Conservation (phyloP, 2,329 filamentous ascomycete species). For the Apiospora sp. region DNA sequence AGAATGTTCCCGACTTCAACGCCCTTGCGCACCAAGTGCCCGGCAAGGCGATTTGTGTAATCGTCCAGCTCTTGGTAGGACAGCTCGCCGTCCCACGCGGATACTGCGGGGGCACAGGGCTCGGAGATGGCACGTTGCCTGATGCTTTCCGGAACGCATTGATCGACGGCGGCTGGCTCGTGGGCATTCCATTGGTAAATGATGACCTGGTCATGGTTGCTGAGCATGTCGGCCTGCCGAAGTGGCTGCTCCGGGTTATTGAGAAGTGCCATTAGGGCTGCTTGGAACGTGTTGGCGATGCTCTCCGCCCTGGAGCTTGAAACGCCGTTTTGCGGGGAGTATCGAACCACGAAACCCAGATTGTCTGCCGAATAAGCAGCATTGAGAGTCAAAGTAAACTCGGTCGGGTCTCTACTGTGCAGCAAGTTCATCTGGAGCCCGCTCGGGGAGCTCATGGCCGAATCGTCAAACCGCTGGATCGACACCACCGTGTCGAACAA, state of each 20-base stretch:
- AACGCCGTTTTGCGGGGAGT: conserved; percentile 24
- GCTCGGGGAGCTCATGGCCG: conserved; percentile 20
- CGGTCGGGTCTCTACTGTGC: conserved; percentile 24
- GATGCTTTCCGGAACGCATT: neutral
- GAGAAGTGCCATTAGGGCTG: conserved; percentile 23
- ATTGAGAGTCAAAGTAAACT: conserved; percentile 27
- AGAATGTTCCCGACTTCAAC: neutral
- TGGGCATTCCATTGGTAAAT: conserved; percentile 3
- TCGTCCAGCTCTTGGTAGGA: conserved; percentile 13
- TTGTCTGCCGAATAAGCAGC: conserved; percentile 23
- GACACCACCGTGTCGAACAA: conserved; percentile 48
- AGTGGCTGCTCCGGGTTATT: conserved; percentile 11
- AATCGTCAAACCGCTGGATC: conserved; percentile 25
- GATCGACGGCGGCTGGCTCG: neutral
- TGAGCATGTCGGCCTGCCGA: neutral
- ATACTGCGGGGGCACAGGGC: neutral
- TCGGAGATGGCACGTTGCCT: neutral
- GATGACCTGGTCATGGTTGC: neutral
- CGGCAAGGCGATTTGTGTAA: neutral
- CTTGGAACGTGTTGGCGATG: conserved; percentile 24
- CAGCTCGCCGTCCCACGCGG: conserved; percentile 1
- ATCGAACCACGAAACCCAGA: conserved; percentile 21
- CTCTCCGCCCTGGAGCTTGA: conserved; percentile 22
- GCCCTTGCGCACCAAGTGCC: neutral
- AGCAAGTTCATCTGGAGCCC: conserved; percentile 26